phyloP scores from a whole-genome alignment of 1,284 basidiomycete genomes.

The Pseudozyma tsukubaensis region DNA sequence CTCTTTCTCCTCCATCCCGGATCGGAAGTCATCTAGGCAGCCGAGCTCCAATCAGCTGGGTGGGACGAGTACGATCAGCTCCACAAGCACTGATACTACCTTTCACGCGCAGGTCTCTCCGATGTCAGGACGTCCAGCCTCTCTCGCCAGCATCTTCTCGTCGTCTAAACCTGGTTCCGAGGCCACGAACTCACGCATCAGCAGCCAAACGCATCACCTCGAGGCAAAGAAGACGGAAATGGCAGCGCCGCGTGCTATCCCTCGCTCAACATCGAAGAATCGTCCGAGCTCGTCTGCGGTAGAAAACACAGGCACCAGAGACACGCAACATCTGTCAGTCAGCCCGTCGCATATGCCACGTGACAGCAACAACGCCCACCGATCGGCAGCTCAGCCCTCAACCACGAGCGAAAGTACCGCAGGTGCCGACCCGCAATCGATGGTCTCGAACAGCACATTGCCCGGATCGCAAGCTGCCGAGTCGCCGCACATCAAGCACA shows the following conservation, averaged over 20 bases:
- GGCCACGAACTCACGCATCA: conserved; percentile 11
- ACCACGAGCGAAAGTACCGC: conserved; percentile 20
- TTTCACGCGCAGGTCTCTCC: conserved; percentile 53
- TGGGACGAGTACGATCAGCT: conserved; percentile 27
- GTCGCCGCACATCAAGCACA: conserved; percentile 63
- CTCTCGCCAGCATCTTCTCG: conserved; percentile 56
- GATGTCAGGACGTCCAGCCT: conserved; percentile 45
- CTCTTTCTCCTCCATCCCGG: conserved; percentile 38
- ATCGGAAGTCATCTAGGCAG: conserved; percentile 40
- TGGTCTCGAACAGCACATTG: conserved; percentile 37
- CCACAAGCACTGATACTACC: conserved; percentile 35
- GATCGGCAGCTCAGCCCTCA: conserved; percentile 19
- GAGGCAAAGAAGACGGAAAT: not conserved
- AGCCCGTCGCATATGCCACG: conserved; percentile 9
- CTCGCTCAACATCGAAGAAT: conserved; percentile 15
- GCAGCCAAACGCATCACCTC: conserved; percentile 1
- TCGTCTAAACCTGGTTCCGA: conserved; percentile 7
- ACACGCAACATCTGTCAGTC: not conserved
- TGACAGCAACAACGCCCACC: conserved; percentile 12
- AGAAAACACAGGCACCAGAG: not conserved
- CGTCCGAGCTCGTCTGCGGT: conserved; percentile 12
- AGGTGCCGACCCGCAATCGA: conserved; percentile 33
- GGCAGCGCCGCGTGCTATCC: conserved; percentile 13
- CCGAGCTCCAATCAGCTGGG: conserved; percentile 12
- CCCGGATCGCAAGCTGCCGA: conserved; percentile 43